Evolutionary conservation across 139 green algal species (phyloP).

Genomic region (Asterochloris erici): DNA sequence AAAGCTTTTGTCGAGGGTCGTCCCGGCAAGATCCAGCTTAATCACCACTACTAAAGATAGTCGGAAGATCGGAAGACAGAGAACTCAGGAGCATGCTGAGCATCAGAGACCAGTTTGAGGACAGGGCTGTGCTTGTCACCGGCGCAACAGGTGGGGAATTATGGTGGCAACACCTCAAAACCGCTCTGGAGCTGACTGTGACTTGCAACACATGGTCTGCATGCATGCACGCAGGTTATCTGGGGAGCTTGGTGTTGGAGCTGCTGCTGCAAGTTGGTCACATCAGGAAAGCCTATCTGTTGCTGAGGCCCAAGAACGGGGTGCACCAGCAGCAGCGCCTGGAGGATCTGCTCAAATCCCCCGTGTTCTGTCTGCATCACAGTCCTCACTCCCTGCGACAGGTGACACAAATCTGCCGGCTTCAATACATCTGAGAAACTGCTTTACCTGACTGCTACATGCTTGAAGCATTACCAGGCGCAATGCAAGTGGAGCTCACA

Average conservation of each 20-base stretch:
- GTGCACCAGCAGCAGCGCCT: constrained; percentile 6
- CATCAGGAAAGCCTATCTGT: constrained; percentile 12
- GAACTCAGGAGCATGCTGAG: no score
- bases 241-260: constrained; percentile 10
- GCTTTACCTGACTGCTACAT: no score
- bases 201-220: neutral
- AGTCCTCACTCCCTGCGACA: neutral
- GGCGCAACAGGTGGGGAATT: constrained; percentile 3
- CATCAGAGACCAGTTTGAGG: neutral
- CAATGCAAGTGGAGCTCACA: no score
- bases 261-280: constrained; percentile 6
- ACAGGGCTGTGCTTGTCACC: constrained; percentile 6
- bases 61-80: no score
- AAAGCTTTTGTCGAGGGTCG: no score
- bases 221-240: neutral
- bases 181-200: neutral
- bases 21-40: no score
- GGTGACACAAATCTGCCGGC: neutral
- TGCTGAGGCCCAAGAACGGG: neutral
- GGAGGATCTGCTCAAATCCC: neutral
- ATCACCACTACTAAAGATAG: no score
- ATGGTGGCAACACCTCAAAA: neutral
- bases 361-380: constrained; percentile 13
- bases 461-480: no score
- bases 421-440: neutral